Percentiles rank a stretch among this genome's conserved stretches.
Conservation (phyloP, 371 early-diverging fungal genomes). For the Mucor sp. region DNA sequence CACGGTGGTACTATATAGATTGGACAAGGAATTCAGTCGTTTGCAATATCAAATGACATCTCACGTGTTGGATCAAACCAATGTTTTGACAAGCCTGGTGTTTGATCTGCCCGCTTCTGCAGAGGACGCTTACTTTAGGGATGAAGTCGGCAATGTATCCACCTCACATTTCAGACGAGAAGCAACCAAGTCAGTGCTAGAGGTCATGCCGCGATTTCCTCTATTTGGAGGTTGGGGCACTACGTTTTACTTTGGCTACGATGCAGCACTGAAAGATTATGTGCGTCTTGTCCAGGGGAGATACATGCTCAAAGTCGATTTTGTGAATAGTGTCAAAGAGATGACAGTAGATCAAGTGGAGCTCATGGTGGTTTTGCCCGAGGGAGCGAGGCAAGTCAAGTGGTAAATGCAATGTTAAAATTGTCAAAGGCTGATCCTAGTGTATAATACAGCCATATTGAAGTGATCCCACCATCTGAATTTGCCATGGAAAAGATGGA, state of each 20-base stretch:
- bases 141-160: slow-evolving; percentile 95
- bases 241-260: slow-evolving; percentile 89
- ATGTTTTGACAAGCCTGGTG: slow-evolving; percentile 54
- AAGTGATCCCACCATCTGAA: slow-evolving; percentile 45
- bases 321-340: slow-evolving; percentile 63
- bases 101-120: slow-evolving; percentile 71
- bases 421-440: neutral
- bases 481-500: slow-evolving; percentile 51
- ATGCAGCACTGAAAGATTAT: slow-evolving; percentile 59
- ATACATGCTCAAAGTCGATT: slow-evolving; percentile 67
- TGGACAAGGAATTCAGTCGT: slow-evolving; percentile 77
- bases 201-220: slow-evolving; percentile 87
- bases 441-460: slow-evolving; percentile 53
- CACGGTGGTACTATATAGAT: slow-evolving; percentile 52
- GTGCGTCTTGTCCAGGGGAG: slow-evolving; percentile 40
- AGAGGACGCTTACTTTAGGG: slow-evolving; percentile 81
- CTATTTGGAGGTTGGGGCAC: slow-evolving; percentile 95
- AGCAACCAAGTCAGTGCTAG: slow-evolving; percentile 50
- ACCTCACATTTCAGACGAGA: slow-evolving; percentile 74
- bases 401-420: neutral
- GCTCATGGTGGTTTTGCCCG: slow-evolving; percentile 82
- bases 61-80: slow-evolving; percentile 51
- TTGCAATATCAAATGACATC: slow-evolving; percentile 57
- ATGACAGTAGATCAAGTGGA: slow-evolving; percentile 63
- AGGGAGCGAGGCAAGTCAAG: slow-evolving; percentile 78